These are phyloP conservation scores for Albugo candida DNA, from an alignment of 352 stramenopile genomes.

Conservation along the genomic window DNA sequence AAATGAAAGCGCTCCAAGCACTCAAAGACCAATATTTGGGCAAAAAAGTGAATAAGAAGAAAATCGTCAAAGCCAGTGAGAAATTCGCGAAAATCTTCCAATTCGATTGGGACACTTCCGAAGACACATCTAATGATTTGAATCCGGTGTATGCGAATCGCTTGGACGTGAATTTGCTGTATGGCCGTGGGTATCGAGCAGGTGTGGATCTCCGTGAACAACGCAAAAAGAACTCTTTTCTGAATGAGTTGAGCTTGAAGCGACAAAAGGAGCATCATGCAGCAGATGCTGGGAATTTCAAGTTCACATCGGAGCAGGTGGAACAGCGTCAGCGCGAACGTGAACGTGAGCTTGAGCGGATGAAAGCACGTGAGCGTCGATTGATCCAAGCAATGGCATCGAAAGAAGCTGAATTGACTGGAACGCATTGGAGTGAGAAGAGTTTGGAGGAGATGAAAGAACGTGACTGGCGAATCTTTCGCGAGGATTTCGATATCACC, in stretches of 20 bases:
- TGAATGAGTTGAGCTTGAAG: conserved; percentile 75
- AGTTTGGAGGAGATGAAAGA: conserved; percentile 85
- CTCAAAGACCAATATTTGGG: conserved; percentile 84
- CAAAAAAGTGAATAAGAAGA: conserved; percentile 73
- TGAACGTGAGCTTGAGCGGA: conserved; percentile 36
- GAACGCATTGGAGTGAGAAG: conserved; percentile 89
- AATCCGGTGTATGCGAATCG: conserved; percentile 83
- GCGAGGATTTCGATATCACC: conserved; percentile 98
- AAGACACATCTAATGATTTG: conserved; percentile 81
- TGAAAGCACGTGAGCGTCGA: conserved; percentile 46
- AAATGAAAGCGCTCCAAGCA: conserved; percentile 55
- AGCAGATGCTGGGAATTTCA: conserved; percentile 36
- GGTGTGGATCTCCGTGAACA: conserved; percentile 87
- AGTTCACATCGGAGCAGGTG: conserved; percentile 39
- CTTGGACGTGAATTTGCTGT: conserved; percentile 82
- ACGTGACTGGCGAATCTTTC: conserved; percentile 98
- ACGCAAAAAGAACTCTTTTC: conserved; percentile 79
- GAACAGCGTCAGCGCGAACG: conserved; percentile 42
- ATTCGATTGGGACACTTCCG: conserved; percentile 85
- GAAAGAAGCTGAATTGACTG: conserved; percentile 49
- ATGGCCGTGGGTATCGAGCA: conserved; percentile 82
- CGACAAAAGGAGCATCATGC: conserved; percentile 60
- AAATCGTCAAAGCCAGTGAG: conserved; percentile 81
- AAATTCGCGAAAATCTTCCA: conserved; percentile 88
- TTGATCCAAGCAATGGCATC: conserved; percentile 42